Conservation (phyloP, 306 rosid genomes). For the Cucurbita moschata region DNA sequence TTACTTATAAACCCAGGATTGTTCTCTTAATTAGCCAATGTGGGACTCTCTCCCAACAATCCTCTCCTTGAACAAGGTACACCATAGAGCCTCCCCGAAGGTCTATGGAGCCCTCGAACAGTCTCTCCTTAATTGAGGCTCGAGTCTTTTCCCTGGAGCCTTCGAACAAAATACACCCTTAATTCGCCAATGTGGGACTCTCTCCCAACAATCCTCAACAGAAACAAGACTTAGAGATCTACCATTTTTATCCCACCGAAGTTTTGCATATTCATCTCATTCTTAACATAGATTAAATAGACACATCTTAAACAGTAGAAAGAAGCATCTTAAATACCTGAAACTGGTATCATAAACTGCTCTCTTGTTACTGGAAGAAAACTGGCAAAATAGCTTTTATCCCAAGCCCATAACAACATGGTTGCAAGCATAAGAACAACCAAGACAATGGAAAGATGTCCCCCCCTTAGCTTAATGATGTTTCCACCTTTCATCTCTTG, state of each 20-base stretch:
- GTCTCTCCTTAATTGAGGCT: too few relatives aligned
- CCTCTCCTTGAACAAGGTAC: too few relatives aligned
- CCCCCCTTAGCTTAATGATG: conserved; percentile 30
- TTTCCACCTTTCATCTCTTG: conserved; percentile 52
- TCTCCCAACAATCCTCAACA: not conserved
- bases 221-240: not conserved
- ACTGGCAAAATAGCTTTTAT: conserved; percentile 39
- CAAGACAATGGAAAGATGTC: conserved; percentile 32
- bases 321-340: conserved; percentile 13
- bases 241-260: not conserved
- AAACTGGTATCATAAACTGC: conserved; percentile 36
- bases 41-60: too few relatives aligned
- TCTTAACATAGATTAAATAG: not conserved
- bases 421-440: conserved; percentile 35
- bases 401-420: conserved; percentile 53
- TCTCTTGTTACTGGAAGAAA: conserved; percentile 32
- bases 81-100: too few relatives aligned
- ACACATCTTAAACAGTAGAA: not conserved
- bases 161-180: too few relatives aligned
- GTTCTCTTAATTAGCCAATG: too few relatives aligned
- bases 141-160: too few relatives aligned
- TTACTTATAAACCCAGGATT: too few relatives aligned
- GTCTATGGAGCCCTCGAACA: too few relatives aligned
- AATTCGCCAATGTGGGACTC: too few relatives aligned
- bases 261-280: not conserved